Evolutionary conservation across 2,329 filamentous ascomycete species (phyloP).

Genomic region (Pseudohalonectria lignicola): DNA sequence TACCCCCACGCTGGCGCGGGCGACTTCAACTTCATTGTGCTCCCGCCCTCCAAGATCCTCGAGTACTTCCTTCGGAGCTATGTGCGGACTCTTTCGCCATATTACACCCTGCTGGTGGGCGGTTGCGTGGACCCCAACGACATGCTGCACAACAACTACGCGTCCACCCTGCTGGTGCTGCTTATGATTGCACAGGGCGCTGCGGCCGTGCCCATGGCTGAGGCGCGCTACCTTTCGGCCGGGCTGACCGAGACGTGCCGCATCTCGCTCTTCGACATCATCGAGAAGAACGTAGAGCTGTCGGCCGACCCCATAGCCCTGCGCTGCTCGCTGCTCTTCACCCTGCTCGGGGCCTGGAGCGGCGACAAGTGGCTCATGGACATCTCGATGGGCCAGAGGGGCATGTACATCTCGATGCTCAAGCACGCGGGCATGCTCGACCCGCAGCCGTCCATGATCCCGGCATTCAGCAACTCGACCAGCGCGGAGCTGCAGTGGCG

Average conservation of each 20-base stretch:
- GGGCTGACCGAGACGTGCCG: conserved; percentile 61
- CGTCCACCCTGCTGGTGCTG: conserved; percentile 53
- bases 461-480: conserved; percentile 27
- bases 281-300: conserved; percentile 61
- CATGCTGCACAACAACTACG: conserved; percentile 54
- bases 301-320: conserved; percentile 54
- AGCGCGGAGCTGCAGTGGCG: conserved; percentile 45
- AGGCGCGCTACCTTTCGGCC: conserved; percentile 54
- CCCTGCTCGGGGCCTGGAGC: conserved; percentile 59
- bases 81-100: conserved; percentile 53
- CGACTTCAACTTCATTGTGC: conserved; percentile 50
- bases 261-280: conserved; percentile 60
- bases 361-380: conserved; percentile 73
- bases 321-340: conserved; percentile 56
- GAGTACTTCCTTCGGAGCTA: conserved; percentile 59
- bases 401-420: conserved; percentile 66
- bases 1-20: conserved; percentile 22
- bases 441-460: conserved; percentile 30
- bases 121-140: conserved; percentile 56
- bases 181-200: conserved; percentile 66
- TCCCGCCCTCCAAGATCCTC: conserved; percentile 54
- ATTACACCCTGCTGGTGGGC: conserved; percentile 50
- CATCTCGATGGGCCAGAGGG: conserved; percentile 61
- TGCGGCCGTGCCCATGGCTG: conserved; percentile 51
- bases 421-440: conserved; percentile 59